Evolutionary conservation across 169 alveolate genomes (phyloP).

Genomic region (Plasmodium gaboni): DNA sequence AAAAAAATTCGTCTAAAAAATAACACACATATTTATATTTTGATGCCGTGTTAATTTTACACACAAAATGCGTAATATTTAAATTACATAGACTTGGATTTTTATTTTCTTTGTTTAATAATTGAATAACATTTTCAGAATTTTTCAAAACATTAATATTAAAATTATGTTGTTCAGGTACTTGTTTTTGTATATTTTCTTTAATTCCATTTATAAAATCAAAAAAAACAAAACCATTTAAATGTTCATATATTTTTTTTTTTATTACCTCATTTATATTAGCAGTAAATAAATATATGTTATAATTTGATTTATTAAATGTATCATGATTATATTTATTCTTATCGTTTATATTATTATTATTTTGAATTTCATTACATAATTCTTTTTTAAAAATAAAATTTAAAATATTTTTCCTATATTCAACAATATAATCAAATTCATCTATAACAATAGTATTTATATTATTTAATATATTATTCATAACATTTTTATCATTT

Average conservation of each 20-base stretch:
- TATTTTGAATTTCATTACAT: constrained; percentile 4
- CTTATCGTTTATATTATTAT: not conserved
- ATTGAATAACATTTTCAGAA: constrained; percentile 27
- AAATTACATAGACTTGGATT: constrained; percentile 40
- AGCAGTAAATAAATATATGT: constrained; percentile 66
- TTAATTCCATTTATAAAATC: constrained; percentile 68
- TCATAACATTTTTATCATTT: constrained; percentile 70
- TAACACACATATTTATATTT: constrained; percentile 72
- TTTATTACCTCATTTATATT: constrained; percentile 46
- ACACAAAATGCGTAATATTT: constrained; percentile 61
- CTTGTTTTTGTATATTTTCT: constrained; percentile 44
- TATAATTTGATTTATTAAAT: constrained; percentile 22
- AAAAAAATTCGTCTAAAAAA: constrained; percentile 67
- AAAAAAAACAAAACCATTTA: constrained; percentile 60
- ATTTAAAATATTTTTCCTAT: constrained; percentile 49
- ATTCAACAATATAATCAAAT: constrained; percentile 51
- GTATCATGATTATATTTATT: constrained; percentile 1
- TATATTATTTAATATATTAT: constrained; percentile 63
- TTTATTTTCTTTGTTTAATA: constrained; percentile 57
- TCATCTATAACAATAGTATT: constrained; percentile 67
- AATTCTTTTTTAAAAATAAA: constrained; percentile 30
- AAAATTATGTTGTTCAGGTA: constrained; percentile 7
- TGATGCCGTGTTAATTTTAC: constrained; percentile 69
- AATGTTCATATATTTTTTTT: constrained; percentile 48
- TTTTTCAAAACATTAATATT: constrained; percentile 25